Evolutionary conservation across 2,329 filamentous ascomycete genomes (phyloP), one percentile per base, ranked within the genome.

Genomic region (Hysterium pulicare): DNA sequence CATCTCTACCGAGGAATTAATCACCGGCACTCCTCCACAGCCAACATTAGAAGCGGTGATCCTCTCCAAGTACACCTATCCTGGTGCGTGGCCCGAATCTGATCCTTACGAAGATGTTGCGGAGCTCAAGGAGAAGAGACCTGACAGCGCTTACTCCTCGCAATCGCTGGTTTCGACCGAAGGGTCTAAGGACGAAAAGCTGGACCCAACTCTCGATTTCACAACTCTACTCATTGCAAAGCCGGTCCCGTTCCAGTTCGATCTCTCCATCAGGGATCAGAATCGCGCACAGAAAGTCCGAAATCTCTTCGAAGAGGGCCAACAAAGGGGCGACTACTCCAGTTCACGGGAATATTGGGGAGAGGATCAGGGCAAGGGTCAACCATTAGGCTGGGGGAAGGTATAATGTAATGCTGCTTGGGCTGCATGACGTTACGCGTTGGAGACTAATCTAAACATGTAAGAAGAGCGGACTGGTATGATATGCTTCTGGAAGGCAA

Each of bases 161-260:
- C 53, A 34, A 34, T 19, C 5, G 21, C 23, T 9, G 9, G 35
- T 33, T 11, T 24, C 16, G 42, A 45, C 39, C 16, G 51, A 58
- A 48, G 54, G 54, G 50, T 50, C 53, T 30, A 46, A 59, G 35
- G 15, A 10, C 11, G 39, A 49, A 30, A 38, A 38, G 33, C 42
- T 58, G n/a, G 70, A 72, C 37, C 69, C 70, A 1, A 72, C 71
- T 1, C 64, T 72, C 28, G 60, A 71, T 47, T 72, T 66, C 51
- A 66, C 67, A 10, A 70, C 66, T 10, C 52, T 73, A 9, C 61
- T 73, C 23, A 73, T 73, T 34, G 70, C 71, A 1, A 73, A 73
- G 44, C 71, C 71, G 2, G 49, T 68, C 13, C 71, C 70, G 0
- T 73, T 73, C 58, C 60, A 64, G 31, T 73, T 73, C 48, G 42